Percentiles rank a stretch among this genome's conserved stretches.
These are phyloP conservation scores for Syzygium aqueum DNA, from an alignment of 345 rosid species.

Conservation along the genomic window DNA sequence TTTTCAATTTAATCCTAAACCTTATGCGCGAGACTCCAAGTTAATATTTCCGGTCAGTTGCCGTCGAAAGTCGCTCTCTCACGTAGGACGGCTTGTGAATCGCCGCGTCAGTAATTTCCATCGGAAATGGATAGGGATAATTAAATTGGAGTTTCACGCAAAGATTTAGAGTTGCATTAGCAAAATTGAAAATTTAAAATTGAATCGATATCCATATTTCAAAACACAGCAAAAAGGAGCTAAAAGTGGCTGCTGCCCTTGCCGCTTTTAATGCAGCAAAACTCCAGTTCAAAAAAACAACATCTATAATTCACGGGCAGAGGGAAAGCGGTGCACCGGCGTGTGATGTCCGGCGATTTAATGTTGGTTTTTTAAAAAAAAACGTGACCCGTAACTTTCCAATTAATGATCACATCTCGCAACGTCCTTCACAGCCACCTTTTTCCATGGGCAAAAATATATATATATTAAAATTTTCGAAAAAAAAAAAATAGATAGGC, in stretches of 20 bases:
- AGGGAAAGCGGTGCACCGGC: neutral
- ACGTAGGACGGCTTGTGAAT: neutral
- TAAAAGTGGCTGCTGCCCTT: neutral
- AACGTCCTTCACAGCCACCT: neutral
- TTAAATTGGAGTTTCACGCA: accelerated
- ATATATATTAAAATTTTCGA: neutral
- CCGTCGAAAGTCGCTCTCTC: accelerated
- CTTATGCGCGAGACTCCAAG: accelerated
- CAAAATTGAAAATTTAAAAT: accelerated
- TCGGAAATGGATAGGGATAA: accelerated
- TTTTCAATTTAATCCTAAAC: neutral
- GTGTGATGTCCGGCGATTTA: neutral
- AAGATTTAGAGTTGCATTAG: accelerated
- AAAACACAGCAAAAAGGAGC: neutral
- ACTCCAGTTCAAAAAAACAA: neutral
- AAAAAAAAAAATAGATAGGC: neutral
- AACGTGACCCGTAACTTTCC: neutral
- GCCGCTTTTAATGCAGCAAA: neutral
- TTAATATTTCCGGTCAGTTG: neutral
- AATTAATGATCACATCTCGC: neutral
- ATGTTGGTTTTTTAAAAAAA: neutral
- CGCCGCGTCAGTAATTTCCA: accelerated
- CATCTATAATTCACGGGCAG: neutral
- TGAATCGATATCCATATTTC: neutral
- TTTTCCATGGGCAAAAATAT: neutral